Evolutionary conservation across 2,329 filamentous ascomycete genomes (phyloP).

Genomic region (Canariomyces notabilis): DNA sequence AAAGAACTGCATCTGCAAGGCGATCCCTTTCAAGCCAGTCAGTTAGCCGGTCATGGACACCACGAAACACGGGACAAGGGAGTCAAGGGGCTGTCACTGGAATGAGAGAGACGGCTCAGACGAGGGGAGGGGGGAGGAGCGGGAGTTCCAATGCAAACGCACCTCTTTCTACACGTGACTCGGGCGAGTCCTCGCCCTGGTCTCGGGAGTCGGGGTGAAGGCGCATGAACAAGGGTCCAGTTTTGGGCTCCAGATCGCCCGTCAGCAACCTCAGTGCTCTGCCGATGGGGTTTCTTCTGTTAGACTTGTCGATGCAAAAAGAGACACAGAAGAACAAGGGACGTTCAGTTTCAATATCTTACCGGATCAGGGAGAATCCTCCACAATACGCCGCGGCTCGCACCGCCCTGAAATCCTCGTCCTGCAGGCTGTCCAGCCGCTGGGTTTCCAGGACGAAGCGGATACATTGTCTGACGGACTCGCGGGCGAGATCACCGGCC

Average conservation of each 20-base stretch:
- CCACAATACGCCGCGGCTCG: conserved; percentile 22
- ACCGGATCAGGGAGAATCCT: conserved; percentile 22
- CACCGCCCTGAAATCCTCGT: conserved; percentile 15
- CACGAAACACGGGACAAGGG: no score
- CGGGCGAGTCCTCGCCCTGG: conserved; percentile 18
- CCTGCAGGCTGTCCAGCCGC: background rate
- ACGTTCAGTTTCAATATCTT: background rate
- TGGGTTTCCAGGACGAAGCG: conserved; percentile 13
- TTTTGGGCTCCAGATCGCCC: conserved; percentile 21
- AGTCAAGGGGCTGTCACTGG: no score
- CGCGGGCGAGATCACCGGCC: conserved; percentile 19
- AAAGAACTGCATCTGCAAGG: conserved; percentile 23
- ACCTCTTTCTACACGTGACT: conserved; percentile 23
- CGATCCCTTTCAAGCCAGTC: conserved; percentile 16
- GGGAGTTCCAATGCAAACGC: no score
- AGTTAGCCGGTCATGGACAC: background rate
- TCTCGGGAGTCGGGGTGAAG: conserved; percentile 12
- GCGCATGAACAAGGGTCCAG: conserved; percentile 24
- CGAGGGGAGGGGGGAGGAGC: no score
- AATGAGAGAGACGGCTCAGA: no score
- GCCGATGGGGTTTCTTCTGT: background rate
- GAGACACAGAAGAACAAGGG: background rate
- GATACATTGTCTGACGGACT: conserved; percentile 19
- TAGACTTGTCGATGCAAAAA: background rate
- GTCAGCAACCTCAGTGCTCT: conserved; percentile 22